Evolutionary conservation across 768 basidiomycete species (phyloP), one percentile per base, ranked within the genome.

Genomic region (Suillus spraguei): DNA sequence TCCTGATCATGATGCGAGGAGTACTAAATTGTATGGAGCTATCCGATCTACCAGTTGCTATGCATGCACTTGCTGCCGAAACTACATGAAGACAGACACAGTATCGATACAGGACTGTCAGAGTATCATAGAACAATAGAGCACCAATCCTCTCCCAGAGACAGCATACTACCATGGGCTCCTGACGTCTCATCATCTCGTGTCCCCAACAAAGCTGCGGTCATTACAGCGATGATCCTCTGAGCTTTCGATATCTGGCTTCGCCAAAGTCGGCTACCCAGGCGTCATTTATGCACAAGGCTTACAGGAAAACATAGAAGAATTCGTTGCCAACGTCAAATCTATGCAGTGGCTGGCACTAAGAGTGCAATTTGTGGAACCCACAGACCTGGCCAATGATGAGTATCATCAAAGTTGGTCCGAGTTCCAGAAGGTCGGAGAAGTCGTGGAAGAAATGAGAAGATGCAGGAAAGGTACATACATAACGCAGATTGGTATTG

Each of bases 301-400:
- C 13, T 67, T 67, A 24, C 76, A 78, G 50, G 75, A 79, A 9
- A 76, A 82, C 56, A 77, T 91, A 13, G 82, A 87, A 68, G 85
- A 87, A 66, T 91, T 91, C 66, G 83, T 89, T 1, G 76, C 71
- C 28, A 88, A 88, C 59, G 82, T 92, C 60, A 90, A 87, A 70
- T 81, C 79, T 22, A 90, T 91, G 90, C 88, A 91, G 68, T 92
- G 90, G 91, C 77, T 92, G 1, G 90, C 90, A 10, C 73, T 92
- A 65, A 79, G 82, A 62, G 74, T 89, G 7, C 74, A 89, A 32
- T 88, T 90, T 67, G 70, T 86, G n/a, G 87, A 89, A 68, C 76
- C 81, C 11, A 52, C 82, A 6, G 71, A 69, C 62, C 41, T 32
- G 20, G 16, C 28, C 39, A 38, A 59, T 36, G 50, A 33, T n/a